Conservation (phyloP, 805 yeast genomes). For the Saccharomycopsis malanga region DNA sequence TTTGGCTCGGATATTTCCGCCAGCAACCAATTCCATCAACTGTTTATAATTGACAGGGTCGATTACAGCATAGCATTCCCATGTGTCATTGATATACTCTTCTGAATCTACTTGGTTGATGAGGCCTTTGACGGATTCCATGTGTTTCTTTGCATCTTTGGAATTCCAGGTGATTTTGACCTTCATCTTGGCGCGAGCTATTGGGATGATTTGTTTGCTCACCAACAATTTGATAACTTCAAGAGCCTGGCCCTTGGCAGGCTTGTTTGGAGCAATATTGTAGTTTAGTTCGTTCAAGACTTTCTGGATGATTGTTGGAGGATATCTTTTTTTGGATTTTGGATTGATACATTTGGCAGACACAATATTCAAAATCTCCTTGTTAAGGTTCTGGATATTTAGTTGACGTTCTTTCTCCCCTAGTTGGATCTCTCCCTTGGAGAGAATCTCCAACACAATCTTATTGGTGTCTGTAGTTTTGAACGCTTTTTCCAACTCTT, state of each 20-base stretch:
- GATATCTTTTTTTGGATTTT: conserved; percentile 79
- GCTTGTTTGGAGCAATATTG: conserved; percentile 63
- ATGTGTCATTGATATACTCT: conserved; percentile 35
- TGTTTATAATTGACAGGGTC: conserved; percentile 82
- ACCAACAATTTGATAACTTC: conserved; percentile 81
- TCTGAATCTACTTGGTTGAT: conserved; percentile 39
- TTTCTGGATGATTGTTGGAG: conserved; percentile 90
- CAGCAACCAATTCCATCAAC: conserved; percentile 53
- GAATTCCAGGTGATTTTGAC: conserved; percentile 54
- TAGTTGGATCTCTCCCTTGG: conserved; percentile 89
- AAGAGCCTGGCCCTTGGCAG: conserved; percentile 82
- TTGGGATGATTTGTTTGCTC: conserved; percentile 78
- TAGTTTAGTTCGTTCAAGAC: conserved; percentile 71
- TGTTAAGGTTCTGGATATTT: conserved; percentile 62
- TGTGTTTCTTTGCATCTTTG: conserved; percentile 41
- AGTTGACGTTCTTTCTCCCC: conserved; percentile 89
- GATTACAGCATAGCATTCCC: conserved; percentile 60
- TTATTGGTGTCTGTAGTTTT: conserved; percentile 68
- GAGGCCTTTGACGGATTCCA: conserved; percentile 34
- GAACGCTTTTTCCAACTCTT: conserved; percentile 67
- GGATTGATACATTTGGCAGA: conserved; percentile 93
- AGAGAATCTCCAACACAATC: conserved; percentile 73
- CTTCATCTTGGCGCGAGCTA: conserved; percentile 91
- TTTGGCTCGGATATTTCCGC: conserved; percentile 43
- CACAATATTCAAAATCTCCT: conserved; percentile 75